These are phyloP conservation scores for Carex kokanica DNA, from an alignment of 176 grass and related monocot genomes.

Conservation along the genomic window DNA sequence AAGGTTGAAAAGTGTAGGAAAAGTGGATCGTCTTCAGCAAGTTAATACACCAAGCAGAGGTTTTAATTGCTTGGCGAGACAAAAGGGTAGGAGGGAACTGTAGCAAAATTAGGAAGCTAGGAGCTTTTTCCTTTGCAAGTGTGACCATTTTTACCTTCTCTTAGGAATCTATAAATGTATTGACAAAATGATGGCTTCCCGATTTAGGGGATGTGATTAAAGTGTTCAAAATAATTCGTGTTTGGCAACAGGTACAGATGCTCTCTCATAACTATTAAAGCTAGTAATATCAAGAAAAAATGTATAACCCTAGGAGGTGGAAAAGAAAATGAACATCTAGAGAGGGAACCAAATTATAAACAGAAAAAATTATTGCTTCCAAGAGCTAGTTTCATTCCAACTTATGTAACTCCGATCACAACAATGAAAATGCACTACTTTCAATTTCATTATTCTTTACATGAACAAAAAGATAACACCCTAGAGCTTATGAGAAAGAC, in stretches of 20 bases:
- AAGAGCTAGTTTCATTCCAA: neutral
- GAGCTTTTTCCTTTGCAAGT: neutral
- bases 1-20: neutral
- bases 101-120: constrained; percentile 21
- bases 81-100: neutral
- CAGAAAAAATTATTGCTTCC: neutral
- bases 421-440: neutral
- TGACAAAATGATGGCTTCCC: constrained; percentile 13
- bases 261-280: neutral
- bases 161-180: constrained; percentile 24
- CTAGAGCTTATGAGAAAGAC: neutral
- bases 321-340: neutral
- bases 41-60: neutral
- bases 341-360: neutral
- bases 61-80: neutral
- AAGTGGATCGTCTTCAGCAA: neutral
- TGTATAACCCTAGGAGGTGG: neutral
- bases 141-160: neutral
- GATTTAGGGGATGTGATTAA: neutral
- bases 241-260: neutral
- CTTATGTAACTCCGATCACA: neutral
- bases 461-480: neutral
- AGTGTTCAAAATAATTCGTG: neutral
- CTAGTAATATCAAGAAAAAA: neutral
- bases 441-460: neutral